Base-by-base conservation (phyloP, 805 yeast species). In the Metschnikowia cubensis region DNA sequence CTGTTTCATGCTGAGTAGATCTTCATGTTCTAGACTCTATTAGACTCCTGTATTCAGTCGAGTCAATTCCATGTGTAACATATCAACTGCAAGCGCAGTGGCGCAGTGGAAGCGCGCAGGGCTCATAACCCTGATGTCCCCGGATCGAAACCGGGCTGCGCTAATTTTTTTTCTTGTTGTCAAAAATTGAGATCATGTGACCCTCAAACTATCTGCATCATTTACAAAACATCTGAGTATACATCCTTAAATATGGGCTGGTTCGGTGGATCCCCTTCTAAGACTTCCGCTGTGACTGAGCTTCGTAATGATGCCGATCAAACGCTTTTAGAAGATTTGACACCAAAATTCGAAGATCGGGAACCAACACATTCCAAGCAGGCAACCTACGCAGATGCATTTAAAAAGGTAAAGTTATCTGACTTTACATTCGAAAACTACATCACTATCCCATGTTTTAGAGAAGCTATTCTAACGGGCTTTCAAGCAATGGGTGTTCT, bases 31-130 rank as follows among this genome's bases (percentile, higher is more conserved):
- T n/a, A n/a, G n/a, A n/a, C n/a, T n/a, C n/a, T n/a, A n/a, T n/a
- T n/a, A n/a, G n/a, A n/a, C n/a, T n/a, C n/a, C n/a, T n/a, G n/a
- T n/a, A n/a, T n/a, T n/a, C n/a, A n/a, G n/a, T n/a, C n/a, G n/a
- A n/a, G n/a, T n/a, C n/a, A n/a, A n/a, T n/a, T n/a, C n/a, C n/a
- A n/a, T n/a, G n/a, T n/a, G n/a, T n/a, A n/a, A n/a, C n/a, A n/a
- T n/a, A n/a, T 11, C 18, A 20, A 20, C 42, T 25, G 50, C 47
- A 49, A 86, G 94, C 94, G 90, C 86, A 86, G 90, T 87, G 92
- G 92, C 92, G 94, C 92, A 87, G 94, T 84, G 94, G 95, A 86
- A 87, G 92, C 94, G 94, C 92, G 92, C 92, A 85, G 94, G 94
- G 95, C 95, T 87, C 95, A 87, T 87, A 87, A 87, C 95, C 92